Percentiles rank a stretch among this genome's conserved stretches.
Evolutionary conservation across 257 asterid genomes (phyloP).

Genomic region (Catharanthus roseus): DNA sequence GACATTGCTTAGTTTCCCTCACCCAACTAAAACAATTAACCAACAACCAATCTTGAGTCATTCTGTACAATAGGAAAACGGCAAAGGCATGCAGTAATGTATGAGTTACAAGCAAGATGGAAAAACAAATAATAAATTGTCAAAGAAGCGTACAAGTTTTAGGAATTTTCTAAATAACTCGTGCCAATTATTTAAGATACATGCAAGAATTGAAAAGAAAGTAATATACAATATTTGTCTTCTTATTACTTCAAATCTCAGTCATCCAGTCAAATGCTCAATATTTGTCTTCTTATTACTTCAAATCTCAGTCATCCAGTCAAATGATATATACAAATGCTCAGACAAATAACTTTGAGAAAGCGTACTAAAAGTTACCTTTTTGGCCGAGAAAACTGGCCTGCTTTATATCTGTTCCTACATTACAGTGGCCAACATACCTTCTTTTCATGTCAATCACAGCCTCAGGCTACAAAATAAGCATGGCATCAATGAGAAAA

Average conservation of each 20-base stretch:
- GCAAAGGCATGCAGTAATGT: not conserved
- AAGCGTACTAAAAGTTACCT: constrained; percentile 43
- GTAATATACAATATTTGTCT: not conserved
- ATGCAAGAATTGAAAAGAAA: not conserved
- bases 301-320: not conserved
- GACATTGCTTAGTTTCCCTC: not conserved
- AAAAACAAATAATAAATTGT: not conserved
- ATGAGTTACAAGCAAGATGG: not conserved
- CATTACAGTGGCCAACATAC: constrained; percentile 89
- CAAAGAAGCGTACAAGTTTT: not conserved
- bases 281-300: not conserved
- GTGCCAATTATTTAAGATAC: not conserved
- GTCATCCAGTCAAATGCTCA: not conserved
- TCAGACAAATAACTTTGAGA: constrained; percentile 8
- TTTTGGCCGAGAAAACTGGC: constrained; percentile 93
- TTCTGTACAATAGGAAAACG: not conserved
- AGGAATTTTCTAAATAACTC: not conserved
- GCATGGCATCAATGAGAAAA: constrained; percentile 7
- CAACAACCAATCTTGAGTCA: not conserved
- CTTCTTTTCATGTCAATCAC: constrained; percentile 88
- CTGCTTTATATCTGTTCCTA: constrained; percentile 92
- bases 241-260: not conserved
- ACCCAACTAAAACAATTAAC: not conserved
- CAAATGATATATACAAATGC: not conserved
- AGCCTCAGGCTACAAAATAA: constrained; percentile 66